Evolutionary conservation across 768 basidiomycete genomes (phyloP), one percentile per base, ranked within the genome.

Genomic region (Antrodiella citrinella): DNA sequence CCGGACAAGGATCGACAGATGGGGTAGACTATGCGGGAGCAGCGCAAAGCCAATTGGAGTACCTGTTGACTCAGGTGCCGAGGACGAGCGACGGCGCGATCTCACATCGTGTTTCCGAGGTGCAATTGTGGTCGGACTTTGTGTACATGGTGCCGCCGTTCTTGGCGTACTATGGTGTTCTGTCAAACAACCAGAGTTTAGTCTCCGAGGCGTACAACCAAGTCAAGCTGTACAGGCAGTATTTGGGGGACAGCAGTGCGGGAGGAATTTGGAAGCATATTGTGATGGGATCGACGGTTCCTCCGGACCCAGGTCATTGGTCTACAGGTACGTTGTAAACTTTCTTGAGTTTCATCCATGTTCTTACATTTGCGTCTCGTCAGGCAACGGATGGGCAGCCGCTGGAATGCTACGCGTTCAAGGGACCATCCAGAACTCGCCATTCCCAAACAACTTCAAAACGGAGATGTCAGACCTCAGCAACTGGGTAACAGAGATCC

Each of bases 311-410:
- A 3, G 87, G 88, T 0, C 82, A 86, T 58, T 93, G 88, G 89
- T 78, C 85, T 1, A 90, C 90, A 3, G 86, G 86, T 82, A 44
- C 45, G 70, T 63, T 11, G 23, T 9, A 4, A 12, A 4, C 11
- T n/a, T n/a, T 12, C 19, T 13, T 13, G 11, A 4, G 4, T 44
- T 12, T 35, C 15, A 35, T 7, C 30, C 30, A n/a, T n/a, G 35
- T 10, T 38, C 18, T 10, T 10, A 38, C 18, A 5, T 19, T 2
- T 20, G 39, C 3, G 15, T 44, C 4, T 4, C 9, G n/a, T 22
- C 45, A 86, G 91, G 91, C 0, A 92, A 93, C 50, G 91, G 72
- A 2, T 95, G 92, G 92, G 92, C 86, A 0, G 88, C 89, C 0
- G 85, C 81, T 15, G 91, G 92, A 1, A 91, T 91, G 76, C 69